These are phyloP conservation scores for Leishmania mexicana DNA, from an alignment of 208 protist genomes.

Conservation along the genomic window DNA sequence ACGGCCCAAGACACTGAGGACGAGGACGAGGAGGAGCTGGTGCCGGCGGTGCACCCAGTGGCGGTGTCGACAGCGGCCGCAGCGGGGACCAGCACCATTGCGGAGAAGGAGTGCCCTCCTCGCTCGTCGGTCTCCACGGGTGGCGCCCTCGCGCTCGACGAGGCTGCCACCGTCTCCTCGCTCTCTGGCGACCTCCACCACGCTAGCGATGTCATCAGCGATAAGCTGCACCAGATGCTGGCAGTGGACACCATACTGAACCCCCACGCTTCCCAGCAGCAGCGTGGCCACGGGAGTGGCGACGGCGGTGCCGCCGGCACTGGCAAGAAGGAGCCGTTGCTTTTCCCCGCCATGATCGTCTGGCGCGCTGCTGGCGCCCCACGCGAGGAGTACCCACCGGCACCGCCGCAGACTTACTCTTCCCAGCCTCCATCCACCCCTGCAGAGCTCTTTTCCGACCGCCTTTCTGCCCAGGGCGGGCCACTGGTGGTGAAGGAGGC, in stretches of 20 bases:
- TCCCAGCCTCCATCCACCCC: conserved; percentile 26
- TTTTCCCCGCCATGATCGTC: conserved; percentile 43
- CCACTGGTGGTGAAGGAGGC: conserved; percentile 75
- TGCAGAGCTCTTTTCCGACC: conserved; percentile 34
- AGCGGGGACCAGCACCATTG: background rate
- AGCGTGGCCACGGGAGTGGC: conserved; percentile 11
- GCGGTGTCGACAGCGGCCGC: conserved; percentile 9
- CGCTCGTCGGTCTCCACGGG: conserved; percentile 1
- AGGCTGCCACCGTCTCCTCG: conserved; percentile 17
- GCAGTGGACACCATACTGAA: conserved; percentile 52
- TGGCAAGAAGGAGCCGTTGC: conserved; percentile 27
- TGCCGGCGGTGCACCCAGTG: conserved; percentile 20
- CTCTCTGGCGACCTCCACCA: conserved; percentile 45
- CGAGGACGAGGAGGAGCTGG: conserved; percentile 45
- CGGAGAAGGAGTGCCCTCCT: conserved; percentile 16
- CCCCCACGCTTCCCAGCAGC: conserved; percentile 29
- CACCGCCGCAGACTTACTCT: conserved; percentile 36
- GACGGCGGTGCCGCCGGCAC: conserved; percentile 1
- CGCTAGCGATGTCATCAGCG: conserved; percentile 39
- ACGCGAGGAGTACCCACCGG: conserved; percentile 43
- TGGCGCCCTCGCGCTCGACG: conserved; percentile 8
- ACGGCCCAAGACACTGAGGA: conserved; percentile 10
- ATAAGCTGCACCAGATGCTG: conserved; percentile 36
- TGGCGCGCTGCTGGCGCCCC: conserved; percentile 39
- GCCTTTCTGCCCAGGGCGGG: conserved; percentile 38